Conservation (phyloP, 1,284 basidiomycete genomes). For the Papiliotrema laurentii region DNA sequence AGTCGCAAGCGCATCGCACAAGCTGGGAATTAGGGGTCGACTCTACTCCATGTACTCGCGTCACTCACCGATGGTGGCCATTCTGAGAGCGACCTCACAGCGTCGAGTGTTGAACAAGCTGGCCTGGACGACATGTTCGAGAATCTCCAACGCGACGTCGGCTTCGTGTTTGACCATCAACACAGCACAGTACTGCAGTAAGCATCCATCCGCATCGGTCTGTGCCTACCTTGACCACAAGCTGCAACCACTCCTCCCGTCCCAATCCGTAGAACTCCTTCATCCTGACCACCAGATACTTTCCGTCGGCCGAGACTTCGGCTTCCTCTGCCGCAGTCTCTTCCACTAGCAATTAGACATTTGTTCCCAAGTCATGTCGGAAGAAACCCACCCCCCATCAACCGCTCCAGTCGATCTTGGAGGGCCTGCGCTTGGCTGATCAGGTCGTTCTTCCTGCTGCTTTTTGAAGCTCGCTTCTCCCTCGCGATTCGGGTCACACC, state of each 20-base stretch:
- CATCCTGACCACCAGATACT: conserved; percentile 27
- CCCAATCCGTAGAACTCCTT: conserved; percentile 69
- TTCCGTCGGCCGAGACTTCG: conserved; percentile 33
- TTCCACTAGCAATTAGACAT: background rate
- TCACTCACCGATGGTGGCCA: conserved; percentile 66
- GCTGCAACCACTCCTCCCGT: conserved; percentile 76
- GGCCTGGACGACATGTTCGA: conserved; percentile 72
- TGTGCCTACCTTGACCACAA: conserved; percentile 72
- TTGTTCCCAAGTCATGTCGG: conserved; percentile 14
- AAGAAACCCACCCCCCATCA: conserved; percentile 24
- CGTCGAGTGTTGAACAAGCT: conserved; percentile 66
- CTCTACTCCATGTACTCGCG: no score
- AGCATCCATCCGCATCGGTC: background rate
- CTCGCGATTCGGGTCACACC: no score
- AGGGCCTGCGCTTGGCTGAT: conserved; percentile 31
- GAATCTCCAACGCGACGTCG: conserved; percentile 68
- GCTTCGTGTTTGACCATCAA: conserved; percentile 60
- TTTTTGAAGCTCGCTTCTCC: conserved; percentile 30
- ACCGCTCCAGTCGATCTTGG: conserved; percentile 43
- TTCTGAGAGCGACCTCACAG: conserved; percentile 64
- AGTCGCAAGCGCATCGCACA: conserved; percentile 62
- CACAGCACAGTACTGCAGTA: conserved; percentile 71
- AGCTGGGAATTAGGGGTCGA: no score
- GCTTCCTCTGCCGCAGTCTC: conserved; percentile 33
- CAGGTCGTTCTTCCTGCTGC: conserved; percentile 22